Evolutionary conservation across 2,329 filamentous ascomycete species (phyloP).

Genomic region (Colletotrichum cordylinicola): DNA sequence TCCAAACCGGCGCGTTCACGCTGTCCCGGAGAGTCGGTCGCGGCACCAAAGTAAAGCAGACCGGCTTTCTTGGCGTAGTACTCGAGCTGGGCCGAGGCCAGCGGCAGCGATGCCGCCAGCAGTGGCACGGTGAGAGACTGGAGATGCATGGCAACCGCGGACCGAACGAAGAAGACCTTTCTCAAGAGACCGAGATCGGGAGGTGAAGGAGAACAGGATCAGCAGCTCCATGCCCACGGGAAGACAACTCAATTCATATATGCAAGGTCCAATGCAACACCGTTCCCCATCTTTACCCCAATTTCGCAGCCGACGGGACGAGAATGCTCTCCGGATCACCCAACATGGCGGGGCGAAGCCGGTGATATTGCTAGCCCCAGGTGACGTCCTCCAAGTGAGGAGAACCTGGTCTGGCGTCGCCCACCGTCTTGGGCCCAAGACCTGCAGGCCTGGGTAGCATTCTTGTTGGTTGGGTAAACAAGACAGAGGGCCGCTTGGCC

Average conservation of each 20-base stretch:
- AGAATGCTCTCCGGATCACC: background rate
- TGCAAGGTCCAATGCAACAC: conserved; percentile 16
- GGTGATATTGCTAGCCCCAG: background rate
- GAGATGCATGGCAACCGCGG: conserved; percentile 26
- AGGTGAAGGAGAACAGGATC: background rate
- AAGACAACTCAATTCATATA: conserved; percentile 16
- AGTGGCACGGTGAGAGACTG: conserved; percentile 27
- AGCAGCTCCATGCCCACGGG: background rate
- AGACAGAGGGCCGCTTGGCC: background rate
- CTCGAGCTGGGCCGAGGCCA: conserved; percentile 47
- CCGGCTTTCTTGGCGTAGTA: conserved; percentile 57
- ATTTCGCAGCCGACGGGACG: background rate
- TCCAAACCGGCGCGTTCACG: conserved; percentile 50
- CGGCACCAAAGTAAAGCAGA: conserved; percentile 65
- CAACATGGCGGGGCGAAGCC: background rate
- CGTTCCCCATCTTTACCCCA: background rate
- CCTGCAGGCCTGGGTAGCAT: background rate
- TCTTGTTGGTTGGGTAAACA: background rate
- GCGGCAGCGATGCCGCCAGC: conserved; percentile 31
- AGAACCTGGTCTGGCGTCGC: background rate
- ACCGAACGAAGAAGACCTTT: background rate
- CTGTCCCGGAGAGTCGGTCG: conserved; percentile 55
- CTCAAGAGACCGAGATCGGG: background rate
- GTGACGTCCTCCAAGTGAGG: conserved; percentile 19
- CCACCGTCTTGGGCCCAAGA: conserved; percentile 10